Evolutionary conservation across 2,329 filamentous ascomycete genomes (phyloP).

Genomic region (Colletotrichum sp.): DNA sequence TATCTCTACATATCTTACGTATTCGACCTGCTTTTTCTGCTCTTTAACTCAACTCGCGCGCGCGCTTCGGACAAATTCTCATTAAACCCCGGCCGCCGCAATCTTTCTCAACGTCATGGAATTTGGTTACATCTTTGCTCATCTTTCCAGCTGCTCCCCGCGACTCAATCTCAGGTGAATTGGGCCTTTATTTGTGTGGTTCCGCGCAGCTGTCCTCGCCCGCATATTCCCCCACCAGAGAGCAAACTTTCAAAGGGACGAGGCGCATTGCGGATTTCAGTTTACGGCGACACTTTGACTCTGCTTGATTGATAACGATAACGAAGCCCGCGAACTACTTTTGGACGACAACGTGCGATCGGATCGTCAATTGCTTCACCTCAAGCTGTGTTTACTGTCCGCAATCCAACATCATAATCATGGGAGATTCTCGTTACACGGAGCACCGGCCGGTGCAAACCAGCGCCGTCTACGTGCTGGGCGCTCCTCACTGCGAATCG

Average conservation of each 20-base stretch:
- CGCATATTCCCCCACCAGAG: background rate
- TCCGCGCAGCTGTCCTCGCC: background rate
- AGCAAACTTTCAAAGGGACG: background rate
- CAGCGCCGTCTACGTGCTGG: slow-evolving; percentile 54
- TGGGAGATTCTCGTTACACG: slow-evolving; percentile 17
- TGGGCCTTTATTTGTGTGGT: background rate
- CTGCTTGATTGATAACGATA: background rate
- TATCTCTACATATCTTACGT: slow-evolving; percentile 20
- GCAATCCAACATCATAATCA: background rate
- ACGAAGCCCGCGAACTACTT: slow-evolving; percentile 1
- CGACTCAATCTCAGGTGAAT: slow-evolving; percentile 9
- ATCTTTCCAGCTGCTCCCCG: background rate
- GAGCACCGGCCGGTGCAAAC: slow-evolving; percentile 54
- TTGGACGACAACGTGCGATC: background rate
- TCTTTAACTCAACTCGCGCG: slow-evolving; percentile 1
- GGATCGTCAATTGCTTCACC: background rate
- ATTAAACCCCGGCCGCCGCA: background rate
- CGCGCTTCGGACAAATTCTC: slow-evolving; percentile 15
- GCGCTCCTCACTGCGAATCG: slow-evolving; percentile 39
- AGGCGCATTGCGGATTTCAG: background rate
- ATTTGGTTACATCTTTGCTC: background rate
- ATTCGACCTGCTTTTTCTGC: slow-evolving; percentile 9
- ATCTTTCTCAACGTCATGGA: slow-evolving; percentile 21
- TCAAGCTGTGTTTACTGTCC: background rate
- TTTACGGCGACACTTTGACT: background rate